Base-by-base conservation (phyloP, 2,329 filamentous ascomycete genomes). In the Aureobasidium namibiae region DNA sequence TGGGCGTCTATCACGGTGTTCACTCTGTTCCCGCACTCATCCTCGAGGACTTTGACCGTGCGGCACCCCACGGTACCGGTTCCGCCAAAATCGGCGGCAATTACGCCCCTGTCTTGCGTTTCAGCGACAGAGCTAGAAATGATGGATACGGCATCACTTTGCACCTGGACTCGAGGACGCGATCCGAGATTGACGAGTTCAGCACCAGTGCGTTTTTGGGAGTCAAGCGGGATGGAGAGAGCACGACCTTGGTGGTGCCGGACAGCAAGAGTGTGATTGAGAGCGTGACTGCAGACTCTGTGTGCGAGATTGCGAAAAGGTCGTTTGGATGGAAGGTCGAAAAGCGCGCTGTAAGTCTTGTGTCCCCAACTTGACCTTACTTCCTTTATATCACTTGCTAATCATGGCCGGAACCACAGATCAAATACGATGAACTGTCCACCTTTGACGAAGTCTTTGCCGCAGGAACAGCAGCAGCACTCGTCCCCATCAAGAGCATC, bases 1-100 rank as follows among this genome's bases (percentile, higher is more conserved):
- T 90, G 0, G 92, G 92, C 8, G 91, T 96, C 16, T 97, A 96
- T 77, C 92, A 97, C 74, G 92, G 94, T 38, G 84, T 87, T 0
- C 84, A 91, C 66, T 90, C 92, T 0, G 90, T 96, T n/a, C 86
- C 88, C 68, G 90, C 88, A 1, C 76, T 96, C 56, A 88, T 97
- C 61, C 80, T 97, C 2, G 92, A 97, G 68, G 87, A 94, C 31
- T 97, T 97, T 70, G 92, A 97, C 73, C 89, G 92, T 31, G 84
- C 92, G 0, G 92, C 92, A n/a, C 92, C 94, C 1, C 84, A 91
- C 67, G 92, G 92, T 0, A 95, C 89, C 0, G 92, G 92, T 0
- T 86, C 84, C 63, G 92, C 90, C n/a, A 97, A 97, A 76, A 82
- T 97, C 3, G 92, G 94, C 26, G 94, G 92, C 14, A 97, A 97